A percentile compares a stretch with the other conserved stretches of the same genome.
phyloP scores from a whole-genome alignment of 2,329 filamentous ascomycete species.

The Neofusicoccum sp. region DNA sequence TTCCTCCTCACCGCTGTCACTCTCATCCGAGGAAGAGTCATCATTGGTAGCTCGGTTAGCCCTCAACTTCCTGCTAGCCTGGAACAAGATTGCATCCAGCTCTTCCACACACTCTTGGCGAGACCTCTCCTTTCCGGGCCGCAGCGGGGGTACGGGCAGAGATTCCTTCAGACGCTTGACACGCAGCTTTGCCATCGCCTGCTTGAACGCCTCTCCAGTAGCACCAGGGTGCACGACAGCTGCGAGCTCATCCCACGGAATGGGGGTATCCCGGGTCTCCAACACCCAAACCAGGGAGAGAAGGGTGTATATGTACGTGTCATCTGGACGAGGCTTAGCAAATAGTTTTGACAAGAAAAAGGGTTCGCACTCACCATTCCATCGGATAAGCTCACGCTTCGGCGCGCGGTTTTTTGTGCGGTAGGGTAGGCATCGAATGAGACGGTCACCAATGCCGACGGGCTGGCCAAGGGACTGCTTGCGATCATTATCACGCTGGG shows the following conservation, averaged over 20 bases:
- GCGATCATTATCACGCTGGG: background rate
- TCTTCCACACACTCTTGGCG: background rate
- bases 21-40: too few species aligned
- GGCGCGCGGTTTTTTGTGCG: background rate
- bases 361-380: background rate
- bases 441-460: background rate
- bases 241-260: constrained; percentile 6
- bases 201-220: constrained; percentile 14
- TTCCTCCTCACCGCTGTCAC: too few species aligned
- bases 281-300: background rate
- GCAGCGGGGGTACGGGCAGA: background rate
- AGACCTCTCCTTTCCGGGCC: background rate
- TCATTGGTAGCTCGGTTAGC: background rate
- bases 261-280: background rate
- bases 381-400: constrained; percentile 9
- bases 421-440: background rate
- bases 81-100: background rate
- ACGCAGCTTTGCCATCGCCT: constrained; percentile 2
- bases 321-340: background rate
- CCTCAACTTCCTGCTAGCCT: background rate
- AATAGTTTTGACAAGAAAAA: background rate
- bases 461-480: background rate
- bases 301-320: background rate
- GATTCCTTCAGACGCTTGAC: background rate
- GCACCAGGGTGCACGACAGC: constrained; percentile 13